Evolutionary conservation across 1,139 yeast genomes (phyloP).

Genomic region (Saccharomycopsis phalli): DNA sequence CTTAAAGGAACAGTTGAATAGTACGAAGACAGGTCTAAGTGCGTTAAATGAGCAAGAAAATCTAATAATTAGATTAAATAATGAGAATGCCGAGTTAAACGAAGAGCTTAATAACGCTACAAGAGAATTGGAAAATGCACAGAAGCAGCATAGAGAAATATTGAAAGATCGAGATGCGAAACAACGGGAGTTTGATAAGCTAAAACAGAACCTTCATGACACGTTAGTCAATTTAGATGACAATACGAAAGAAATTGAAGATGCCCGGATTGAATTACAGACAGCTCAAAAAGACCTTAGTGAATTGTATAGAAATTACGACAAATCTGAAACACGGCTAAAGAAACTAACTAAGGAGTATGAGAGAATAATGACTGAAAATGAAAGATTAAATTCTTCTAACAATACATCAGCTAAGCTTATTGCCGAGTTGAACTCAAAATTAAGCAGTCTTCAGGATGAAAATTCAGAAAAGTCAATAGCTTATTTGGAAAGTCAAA

Average conservation of each 20-base stretch:
- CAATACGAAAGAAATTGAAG: background rate
- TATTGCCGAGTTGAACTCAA: slow-evolving; percentile 15
- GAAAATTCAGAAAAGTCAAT: background rate
- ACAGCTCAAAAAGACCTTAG: slow-evolving; percentile 4
- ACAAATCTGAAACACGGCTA: slow-evolving; percentile 5
- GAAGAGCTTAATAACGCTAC: slow-evolving; percentile 19
- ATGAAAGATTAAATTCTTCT: slow-evolving; percentile 17
- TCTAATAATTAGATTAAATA: slow-evolving; percentile 7
- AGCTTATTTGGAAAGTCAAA: slow-evolving; percentile 3
- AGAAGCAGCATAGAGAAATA: background rate
- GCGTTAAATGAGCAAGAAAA: slow-evolving; percentile 7
- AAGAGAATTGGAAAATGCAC: background rate
- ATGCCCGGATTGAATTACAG: slow-evolving; percentile 1
- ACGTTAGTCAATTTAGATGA: background rate
- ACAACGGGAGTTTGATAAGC: background rate
- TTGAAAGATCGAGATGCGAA: background rate
- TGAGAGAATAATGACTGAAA: slow-evolving; percentile 16
- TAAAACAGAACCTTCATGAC: slow-evolving; percentile 1
- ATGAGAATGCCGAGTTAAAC: slow-evolving; percentile 10
- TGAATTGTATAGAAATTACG: slow-evolving; percentile 4
- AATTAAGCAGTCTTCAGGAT: background rate
- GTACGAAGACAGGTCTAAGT: background rate
- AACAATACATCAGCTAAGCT: slow-evolving; percentile 16
- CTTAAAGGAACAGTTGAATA: slow-evolving; percentile 5
- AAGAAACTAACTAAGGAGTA: slow-evolving; percentile 4